A percentile compares a stretch with the other conserved stretches of the same genome.
Conservation (phyloP, 2,329 filamentous ascomycete genomes). For the Pseudofabraea citricarpa region DNA sequence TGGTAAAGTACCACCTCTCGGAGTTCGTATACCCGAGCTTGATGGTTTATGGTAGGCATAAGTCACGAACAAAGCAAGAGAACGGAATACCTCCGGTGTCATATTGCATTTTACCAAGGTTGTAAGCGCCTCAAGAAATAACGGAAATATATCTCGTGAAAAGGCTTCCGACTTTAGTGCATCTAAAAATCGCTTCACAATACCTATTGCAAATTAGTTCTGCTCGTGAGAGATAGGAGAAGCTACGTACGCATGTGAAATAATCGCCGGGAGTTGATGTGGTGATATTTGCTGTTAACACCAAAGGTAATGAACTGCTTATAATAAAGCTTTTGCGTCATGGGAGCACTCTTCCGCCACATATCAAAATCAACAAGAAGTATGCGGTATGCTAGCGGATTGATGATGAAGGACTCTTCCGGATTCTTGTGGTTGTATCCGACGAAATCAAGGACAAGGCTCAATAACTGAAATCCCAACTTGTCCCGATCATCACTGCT, state of each 20-base stretch:
- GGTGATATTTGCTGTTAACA: conserved; percentile 83
- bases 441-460: conserved; percentile 76
- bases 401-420: conserved; percentile 88
- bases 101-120: conserved; percentile 75
- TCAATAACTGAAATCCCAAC: conserved; percentile 61
- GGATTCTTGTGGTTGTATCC: conserved; percentile 80
- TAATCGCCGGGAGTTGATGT: conserved; percentile 85
- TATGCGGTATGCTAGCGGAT: conserved; percentile 89
- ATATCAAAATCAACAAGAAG: conserved; percentile 89
- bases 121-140: conserved; percentile 76
- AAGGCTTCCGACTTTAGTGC: conserved; percentile 83
- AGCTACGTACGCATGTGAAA: conserved; percentile 75
- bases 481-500: conserved; percentile 49
- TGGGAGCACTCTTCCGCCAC: conserved; percentile 74
- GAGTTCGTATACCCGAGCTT: conserved; percentile 45
- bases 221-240: conserved; percentile 10
- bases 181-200: conserved; percentile 85
- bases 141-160: conserved; percentile 63
- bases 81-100: conserved; percentile 79
- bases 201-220: conserved; percentile 48
- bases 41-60: conserved; percentile 71
- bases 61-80: conserved; percentile 86
- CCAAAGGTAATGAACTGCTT: conserved; percentile 86
- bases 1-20: conserved; percentile 41
- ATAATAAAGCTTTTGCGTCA: conserved; percentile 86